Conservation (phyloP, 805 yeast genomes). For the Citeromyces nyonsensis region DNA sequence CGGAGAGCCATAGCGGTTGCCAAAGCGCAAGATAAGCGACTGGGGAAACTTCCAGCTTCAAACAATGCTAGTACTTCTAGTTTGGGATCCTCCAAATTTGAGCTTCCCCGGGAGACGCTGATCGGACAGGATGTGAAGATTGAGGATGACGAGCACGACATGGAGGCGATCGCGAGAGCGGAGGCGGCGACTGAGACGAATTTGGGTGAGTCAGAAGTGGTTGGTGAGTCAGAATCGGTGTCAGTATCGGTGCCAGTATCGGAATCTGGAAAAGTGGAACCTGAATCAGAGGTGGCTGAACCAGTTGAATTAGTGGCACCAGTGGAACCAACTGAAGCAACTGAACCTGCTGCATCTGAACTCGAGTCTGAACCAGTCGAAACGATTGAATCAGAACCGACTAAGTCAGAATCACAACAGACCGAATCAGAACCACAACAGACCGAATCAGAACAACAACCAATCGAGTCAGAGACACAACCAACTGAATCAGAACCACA, state of each 20-base stretch:
- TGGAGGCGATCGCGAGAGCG: constrained; percentile 3
- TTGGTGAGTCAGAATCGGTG: no score
- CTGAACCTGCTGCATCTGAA: neutral
- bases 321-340: constrained; percentile 1
- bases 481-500: no score
- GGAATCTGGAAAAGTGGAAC: neutral
- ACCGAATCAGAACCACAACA: no score
- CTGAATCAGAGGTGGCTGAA: neutral
- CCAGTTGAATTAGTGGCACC: constrained; percentile 3
- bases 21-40: constrained; percentile 4
- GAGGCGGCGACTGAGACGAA: constrained; percentile 1
- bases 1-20: constrained; percentile 31
- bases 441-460: no score
- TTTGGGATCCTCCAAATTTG: no score
- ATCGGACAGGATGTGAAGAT: constrained; percentile 1
- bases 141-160: constrained; percentile 1
- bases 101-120: neutral
- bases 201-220: no score
- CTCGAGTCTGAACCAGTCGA: neutral
- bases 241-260: no score
- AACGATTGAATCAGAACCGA: constrained; percentile 2
- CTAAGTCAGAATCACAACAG: no score
- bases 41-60: constrained; percentile 5
- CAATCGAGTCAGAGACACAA: no score
- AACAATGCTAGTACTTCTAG: neutral